phyloP scores from a whole-genome alignment of 1,139 yeast species.

The Saccharomyces hybrid region DNA sequence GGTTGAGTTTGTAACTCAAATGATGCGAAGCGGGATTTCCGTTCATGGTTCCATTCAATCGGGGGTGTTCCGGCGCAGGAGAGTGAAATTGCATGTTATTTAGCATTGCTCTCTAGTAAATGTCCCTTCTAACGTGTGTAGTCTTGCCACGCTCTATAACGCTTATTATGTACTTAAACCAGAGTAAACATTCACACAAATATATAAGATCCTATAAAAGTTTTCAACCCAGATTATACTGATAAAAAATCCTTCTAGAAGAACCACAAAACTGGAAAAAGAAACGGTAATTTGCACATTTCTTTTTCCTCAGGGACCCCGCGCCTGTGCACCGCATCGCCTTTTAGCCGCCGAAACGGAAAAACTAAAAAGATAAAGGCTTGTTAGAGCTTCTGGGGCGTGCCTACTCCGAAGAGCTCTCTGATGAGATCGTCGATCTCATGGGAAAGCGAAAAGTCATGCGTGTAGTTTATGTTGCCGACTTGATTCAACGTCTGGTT shows the following conservation, averaged over 20 bases:
- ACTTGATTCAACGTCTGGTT: conserved; percentile 20
- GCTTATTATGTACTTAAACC: neutral
- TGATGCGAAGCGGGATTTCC: neutral
- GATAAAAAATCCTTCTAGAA: neutral
- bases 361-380: neutral
- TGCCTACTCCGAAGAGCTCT: conserved; percentile 25
- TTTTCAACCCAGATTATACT: neutral
- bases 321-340: conserved; percentile 1
- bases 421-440: conserved; percentile 32
- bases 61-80: conserved; percentile 14
- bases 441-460: conserved; percentile 31
- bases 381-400: neutral
- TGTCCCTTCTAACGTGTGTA: neutral
- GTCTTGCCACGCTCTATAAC: neutral
- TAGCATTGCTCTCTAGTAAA: neutral
- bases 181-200: neutral
- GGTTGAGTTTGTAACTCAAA: neutral
- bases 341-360: neutral
- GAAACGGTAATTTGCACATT: neutral
- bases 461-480: conserved; percentile 23
- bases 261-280: neutral
- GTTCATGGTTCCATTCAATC: conserved; percentile 3
- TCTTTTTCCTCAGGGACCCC: neutral
- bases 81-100: neutral
- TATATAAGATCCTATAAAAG: neutral